Conservation (phyloP, 2,329 filamentous ascomycete genomes). For the Stemphylium lycopersici region DNA sequence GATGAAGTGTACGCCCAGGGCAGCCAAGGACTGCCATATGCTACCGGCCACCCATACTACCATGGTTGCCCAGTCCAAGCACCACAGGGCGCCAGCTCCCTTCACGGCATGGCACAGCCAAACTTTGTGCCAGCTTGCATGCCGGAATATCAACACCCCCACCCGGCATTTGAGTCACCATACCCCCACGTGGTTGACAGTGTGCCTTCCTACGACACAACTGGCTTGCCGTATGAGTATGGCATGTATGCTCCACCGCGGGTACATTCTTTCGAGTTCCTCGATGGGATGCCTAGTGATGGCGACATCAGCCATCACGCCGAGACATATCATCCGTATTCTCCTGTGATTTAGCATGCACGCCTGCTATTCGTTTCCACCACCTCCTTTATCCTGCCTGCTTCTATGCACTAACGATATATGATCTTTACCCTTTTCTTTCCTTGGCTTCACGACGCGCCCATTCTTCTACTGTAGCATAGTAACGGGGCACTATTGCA, state of each 20-base stretch:
- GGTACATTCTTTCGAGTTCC: conserved; percentile 5
- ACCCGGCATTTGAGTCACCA: conserved; percentile 7
- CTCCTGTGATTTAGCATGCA: neutral
- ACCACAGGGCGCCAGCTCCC: neutral
- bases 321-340: neutral
- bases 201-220: conserved; percentile 2
- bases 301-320: conserved; percentile 2
- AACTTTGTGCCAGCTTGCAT: neutral
- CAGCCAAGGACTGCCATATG: conserved; percentile 13
- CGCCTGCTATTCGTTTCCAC: neutral
- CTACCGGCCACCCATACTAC: conserved; percentile 4
- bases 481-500: conserved; percentile 1
- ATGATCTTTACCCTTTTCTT: conserved; percentile 11
- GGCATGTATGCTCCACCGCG: conserved; percentile 1
- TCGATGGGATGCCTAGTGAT: conserved; percentile 17
- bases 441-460: neutral
- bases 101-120: neutral
- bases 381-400: neutral
- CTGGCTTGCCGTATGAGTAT: conserved; percentile 7
- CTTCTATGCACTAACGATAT: conserved; percentile 2
- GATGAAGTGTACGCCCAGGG: conserved; percentile 1
- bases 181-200: conserved; percentile 8
- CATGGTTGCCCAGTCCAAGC: conserved; percentile 5
- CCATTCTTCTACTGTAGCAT: conserved; percentile 14
- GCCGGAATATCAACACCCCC: conserved; percentile 14